Conservation (phyloP, 768 basidiomycete species). For the Clitopilus passeckerianus region DNA sequence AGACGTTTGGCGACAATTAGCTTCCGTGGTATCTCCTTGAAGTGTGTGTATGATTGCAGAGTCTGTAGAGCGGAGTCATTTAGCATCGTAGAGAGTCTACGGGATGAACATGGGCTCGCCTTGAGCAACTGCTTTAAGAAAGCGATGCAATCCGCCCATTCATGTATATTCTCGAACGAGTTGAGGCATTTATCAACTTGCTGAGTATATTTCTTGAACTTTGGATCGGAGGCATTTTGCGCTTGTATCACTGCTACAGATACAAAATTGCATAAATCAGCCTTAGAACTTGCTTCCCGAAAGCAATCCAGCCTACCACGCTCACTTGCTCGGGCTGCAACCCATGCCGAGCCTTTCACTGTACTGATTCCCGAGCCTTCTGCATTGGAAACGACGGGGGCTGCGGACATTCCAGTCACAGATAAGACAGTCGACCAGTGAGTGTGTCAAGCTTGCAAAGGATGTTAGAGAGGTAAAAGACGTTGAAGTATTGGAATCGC, state of each 20-base stretch:
- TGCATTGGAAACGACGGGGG: slow-evolving; percentile 22
- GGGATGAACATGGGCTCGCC: slow-evolving; percentile 33
- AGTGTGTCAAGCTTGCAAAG: slow-evolving; percentile 5
- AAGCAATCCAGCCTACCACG: slow-evolving; percentile 35
- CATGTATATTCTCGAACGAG: slow-evolving; percentile 92
- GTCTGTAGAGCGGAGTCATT: slow-evolving; percentile 45
- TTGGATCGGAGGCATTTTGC: slow-evolving; percentile 73
- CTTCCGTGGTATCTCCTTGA: slow-evolving; percentile 95
- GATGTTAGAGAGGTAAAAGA: slow-evolving; percentile 5
- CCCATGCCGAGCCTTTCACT: slow-evolving; percentile 35
- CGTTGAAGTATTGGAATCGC: slow-evolving; percentile 4
- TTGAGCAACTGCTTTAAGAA: slow-evolving; percentile 93
- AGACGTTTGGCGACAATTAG: slow-evolving; percentile 92
- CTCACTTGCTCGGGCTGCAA: slow-evolving; percentile 40
- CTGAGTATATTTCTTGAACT: slow-evolving; percentile 89
- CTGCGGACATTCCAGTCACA: slow-evolving; percentile 10
- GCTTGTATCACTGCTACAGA: slow-evolving; percentile 43
- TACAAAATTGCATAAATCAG: background rate
- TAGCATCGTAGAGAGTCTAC: no score
- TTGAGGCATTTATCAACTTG: slow-evolving; percentile 91
- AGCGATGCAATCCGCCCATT: slow-evolving; percentile 99
- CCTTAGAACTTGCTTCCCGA: background rate
- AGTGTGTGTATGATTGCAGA: slow-evolving; percentile 89
- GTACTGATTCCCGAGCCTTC: slow-evolving; percentile 27
- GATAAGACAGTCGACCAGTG: slow-evolving; percentile 12